These are phyloP conservation scores for Globisporangium lucens DNA, from an alignment of 352 stramenopile species.

Conservation along the genomic window DNA sequence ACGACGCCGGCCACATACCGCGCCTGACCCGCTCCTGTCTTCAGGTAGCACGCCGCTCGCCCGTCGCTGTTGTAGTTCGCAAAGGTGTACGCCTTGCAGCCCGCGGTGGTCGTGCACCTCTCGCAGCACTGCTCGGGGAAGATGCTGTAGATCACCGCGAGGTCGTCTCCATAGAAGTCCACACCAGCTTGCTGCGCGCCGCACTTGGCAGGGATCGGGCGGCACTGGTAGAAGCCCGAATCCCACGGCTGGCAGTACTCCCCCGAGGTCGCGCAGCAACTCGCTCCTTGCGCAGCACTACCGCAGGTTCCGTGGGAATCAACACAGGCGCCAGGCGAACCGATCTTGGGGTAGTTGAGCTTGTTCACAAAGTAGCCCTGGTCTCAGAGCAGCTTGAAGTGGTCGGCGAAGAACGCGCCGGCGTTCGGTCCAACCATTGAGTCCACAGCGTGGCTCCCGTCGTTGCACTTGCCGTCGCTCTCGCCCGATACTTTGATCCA, in stretches of 20 bases:
- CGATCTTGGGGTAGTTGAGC: background rate
- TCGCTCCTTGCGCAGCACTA: background rate
- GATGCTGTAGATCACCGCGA: slow-evolving; percentile 10
- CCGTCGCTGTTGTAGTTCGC: slow-evolving; percentile 25
- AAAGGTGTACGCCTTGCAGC: slow-evolving; percentile 33
- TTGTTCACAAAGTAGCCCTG: slow-evolving; percentile 60
- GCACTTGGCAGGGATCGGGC: background rate
- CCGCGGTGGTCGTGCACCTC: background rate
- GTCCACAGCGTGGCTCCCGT: slow-evolving; percentile 28
- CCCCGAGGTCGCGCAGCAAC: background rate
- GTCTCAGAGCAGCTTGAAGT: slow-evolving; percentile 59
- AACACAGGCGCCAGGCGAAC: background rate
- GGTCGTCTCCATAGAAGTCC: slow-evolving; percentile 10
- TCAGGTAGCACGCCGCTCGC: slow-evolving; percentile 16
- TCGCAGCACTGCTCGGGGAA: background rate
- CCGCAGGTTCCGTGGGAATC: background rate
- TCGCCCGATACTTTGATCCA: slow-evolving; percentile 67
- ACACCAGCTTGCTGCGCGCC: slow-evolving; percentile 3
- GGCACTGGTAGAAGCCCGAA: slow-evolving; percentile 55
- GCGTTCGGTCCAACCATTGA: slow-evolving; percentile 32
- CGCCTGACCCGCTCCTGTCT: background rate
- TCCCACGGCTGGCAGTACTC: slow-evolving; percentile 68
- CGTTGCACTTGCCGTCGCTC: slow-evolving; percentile 59
- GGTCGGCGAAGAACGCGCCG: slow-evolving; percentile 51
- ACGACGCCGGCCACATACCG: background rate